Percentiles rank a stretch among this genome's conserved stretches.
Evolutionary conservation across 23 red algal genomes (phyloP).

Genomic region (Cyanidiococcus yangmingshanensis): DNA sequence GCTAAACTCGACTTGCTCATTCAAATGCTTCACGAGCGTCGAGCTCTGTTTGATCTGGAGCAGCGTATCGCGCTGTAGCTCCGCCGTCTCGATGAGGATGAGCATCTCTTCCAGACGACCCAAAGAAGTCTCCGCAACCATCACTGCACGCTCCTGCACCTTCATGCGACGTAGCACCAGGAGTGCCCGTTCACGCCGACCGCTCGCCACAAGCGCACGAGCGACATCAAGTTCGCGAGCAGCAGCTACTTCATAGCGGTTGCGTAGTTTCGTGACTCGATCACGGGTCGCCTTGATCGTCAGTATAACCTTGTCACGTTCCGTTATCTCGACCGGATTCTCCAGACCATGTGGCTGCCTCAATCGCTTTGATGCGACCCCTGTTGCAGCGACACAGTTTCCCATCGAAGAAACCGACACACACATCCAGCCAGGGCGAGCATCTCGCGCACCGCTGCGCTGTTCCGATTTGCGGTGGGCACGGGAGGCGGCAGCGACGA

Average conservation of each 20-base stretch:
- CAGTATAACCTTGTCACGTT: constrained; percentile 2
- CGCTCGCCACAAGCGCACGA: not conserved
- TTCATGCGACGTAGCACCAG: constrained; percentile 9
- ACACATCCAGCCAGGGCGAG: no score
- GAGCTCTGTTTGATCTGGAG: not conserved
- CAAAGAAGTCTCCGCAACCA: not conserved
- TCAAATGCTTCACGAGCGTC: not conserved
- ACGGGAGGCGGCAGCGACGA: no score
- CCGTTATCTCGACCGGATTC: not conserved
- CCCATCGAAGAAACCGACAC: no score
- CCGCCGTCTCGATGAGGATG: not conserved
- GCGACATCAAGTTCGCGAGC: not conserved
- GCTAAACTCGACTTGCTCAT: not conserved
- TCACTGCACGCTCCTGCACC: not conserved
- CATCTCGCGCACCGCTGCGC: no score
- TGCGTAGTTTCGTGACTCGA: not conserved
- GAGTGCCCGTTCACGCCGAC: not conserved
- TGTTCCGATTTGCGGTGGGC: no score
- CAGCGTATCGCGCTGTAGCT: not conserved
- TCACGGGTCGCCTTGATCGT: constrained; percentile 15
- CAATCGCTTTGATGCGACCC: no score
- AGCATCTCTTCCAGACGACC: not conserved
- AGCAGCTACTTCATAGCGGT: not conserved
- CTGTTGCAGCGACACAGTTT: no score
- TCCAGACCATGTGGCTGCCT: no score